Evolutionary conservation across 148 eudicot species (phyloP).

Genomic region (Arbutus unedo): DNA sequence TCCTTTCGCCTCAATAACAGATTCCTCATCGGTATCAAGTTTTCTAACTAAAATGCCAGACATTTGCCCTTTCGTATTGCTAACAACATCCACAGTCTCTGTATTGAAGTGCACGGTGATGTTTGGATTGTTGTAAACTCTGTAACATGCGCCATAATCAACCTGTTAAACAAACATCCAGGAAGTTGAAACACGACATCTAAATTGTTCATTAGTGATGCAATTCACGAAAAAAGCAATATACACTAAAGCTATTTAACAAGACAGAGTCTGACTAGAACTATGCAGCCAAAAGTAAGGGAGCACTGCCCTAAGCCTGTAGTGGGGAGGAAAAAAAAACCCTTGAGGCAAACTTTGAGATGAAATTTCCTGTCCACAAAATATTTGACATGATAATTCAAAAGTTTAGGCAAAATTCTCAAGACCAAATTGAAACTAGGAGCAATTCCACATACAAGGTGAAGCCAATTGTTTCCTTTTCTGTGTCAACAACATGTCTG

Average conservation of each 20-base stretch:
- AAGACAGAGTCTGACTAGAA: neutral
- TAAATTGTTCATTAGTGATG: constrained; percentile 34
- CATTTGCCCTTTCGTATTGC: constrained; percentile 92
- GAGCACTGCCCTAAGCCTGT: neutral
- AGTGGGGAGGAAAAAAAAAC: neutral
- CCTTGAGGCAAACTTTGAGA: neutral
- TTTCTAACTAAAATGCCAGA: constrained; percentile 74
- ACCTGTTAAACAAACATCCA: constrained; percentile 99
- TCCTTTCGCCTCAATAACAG: constrained; percentile 83
- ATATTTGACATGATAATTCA: neutral
- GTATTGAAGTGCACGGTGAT: constrained; percentile 98
- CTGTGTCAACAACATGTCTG: neutral
- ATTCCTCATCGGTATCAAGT: constrained; percentile 69
- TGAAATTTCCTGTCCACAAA: neutral
- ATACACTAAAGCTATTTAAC: neutral
- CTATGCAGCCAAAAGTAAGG: neutral
- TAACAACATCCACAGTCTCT: constrained; percentile 85
- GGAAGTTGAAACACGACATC: constrained; percentile 78
- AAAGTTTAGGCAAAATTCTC: neutral
- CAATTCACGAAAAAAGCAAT: constrained; percentile 11
- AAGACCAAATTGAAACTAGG: neutral
- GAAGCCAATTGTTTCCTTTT: neutral
- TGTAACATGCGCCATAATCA: constrained; percentile 99
- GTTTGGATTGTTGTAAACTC: constrained; percentile 97
- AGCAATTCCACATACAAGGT: neutral